phyloP scores from a whole-genome alignment of 1,284 basidiomycete species.

The Pisolithus thermaeus region DNA sequence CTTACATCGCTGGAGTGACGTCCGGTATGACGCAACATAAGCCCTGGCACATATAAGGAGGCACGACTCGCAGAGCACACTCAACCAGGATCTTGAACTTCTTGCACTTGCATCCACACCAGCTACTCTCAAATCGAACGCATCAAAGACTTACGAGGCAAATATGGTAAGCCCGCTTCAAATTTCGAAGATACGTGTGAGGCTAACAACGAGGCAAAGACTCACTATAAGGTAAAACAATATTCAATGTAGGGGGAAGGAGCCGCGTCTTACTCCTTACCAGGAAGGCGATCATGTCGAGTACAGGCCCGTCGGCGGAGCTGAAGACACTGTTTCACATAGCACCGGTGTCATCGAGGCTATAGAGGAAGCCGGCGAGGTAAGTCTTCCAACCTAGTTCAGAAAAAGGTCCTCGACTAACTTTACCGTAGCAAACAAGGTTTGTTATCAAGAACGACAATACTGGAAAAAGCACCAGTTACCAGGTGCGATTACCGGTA shows the following conservation, averaged over 20 bases:
- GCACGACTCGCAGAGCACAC: background rate
- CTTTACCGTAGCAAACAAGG: slow-evolving; percentile 21
- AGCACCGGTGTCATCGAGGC: slow-evolving; percentile 33
- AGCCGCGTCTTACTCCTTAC: background rate
- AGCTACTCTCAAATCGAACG: background rate
- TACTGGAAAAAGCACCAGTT: slow-evolving; percentile 36
- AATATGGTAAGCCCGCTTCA: background rate
- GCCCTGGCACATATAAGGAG: slow-evolving; percentile 12
- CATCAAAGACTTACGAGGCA: background rate
- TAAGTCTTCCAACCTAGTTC: slow-evolving; percentile 8
- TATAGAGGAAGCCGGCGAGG: slow-evolving; percentile 26
- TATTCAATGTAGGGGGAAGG: too few relatives aligned
- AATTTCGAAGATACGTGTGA: background rate
- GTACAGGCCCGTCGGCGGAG: slow-evolving; percentile 39
- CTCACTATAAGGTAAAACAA: slow-evolving; percentile 17
- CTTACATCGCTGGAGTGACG: slow-evolving; percentile 4
- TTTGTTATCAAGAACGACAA: slow-evolving; percentile 40
- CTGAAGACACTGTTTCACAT: slow-evolving; percentile 34
- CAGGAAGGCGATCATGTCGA: slow-evolving; percentile 39
- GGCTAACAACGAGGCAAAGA: background rate
- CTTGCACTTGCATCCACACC: background rate
- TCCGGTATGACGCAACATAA: slow-evolving; percentile 11
- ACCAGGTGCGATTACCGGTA: slow-evolving; percentile 25
- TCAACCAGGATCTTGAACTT: background rate
- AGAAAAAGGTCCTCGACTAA: background rate